These are phyloP conservation scores for Scutellaria galericulata DNA, from an alignment of 257 asterid genomes.

Conservation along the genomic window DNA sequence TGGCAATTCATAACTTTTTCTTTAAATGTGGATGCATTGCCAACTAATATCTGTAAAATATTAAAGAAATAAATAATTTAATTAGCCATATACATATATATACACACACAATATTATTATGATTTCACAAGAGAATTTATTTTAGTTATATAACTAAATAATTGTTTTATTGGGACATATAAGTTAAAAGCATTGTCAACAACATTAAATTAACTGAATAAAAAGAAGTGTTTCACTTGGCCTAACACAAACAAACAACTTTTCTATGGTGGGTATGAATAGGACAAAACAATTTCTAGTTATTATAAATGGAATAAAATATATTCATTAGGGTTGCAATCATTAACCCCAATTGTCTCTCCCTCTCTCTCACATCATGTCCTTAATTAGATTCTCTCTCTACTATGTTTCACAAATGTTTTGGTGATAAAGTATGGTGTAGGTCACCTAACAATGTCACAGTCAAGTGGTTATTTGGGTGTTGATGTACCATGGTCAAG, in stretches of 20 bases:
- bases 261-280: constrained; percentile 21
- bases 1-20: too few species aligned
- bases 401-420: constrained; percentile 19
- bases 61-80: too few species aligned
- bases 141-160: not conserved
- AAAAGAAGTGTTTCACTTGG: not conserved
- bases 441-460: constrained; percentile 19
- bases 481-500: too few species aligned
- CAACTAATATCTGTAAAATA: too few species aligned
- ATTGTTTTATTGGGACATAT: constrained; percentile 2
- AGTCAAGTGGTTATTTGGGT: not conserved
- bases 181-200: not conserved
- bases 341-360: constrained; percentile 26
- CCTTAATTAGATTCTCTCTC: constrained; percentile 34
- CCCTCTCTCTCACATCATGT: constrained; percentile 13
- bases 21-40: too few species aligned
- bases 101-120: too few species aligned
- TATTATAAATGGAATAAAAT: constrained; percentile 13
- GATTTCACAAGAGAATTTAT: too few species aligned
- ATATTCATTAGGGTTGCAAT: constrained; percentile 13
- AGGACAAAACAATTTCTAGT: constrained; percentile 22
- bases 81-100: too few species aligned
- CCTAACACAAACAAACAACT: constrained; percentile 31
- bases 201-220: not conserved
- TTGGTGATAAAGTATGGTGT: not conserved